These are phyloP conservation scores for Fusarium dlaminii DNA, from an alignment of 2,329 filamentous ascomycete species.

Conservation along the genomic window DNA sequence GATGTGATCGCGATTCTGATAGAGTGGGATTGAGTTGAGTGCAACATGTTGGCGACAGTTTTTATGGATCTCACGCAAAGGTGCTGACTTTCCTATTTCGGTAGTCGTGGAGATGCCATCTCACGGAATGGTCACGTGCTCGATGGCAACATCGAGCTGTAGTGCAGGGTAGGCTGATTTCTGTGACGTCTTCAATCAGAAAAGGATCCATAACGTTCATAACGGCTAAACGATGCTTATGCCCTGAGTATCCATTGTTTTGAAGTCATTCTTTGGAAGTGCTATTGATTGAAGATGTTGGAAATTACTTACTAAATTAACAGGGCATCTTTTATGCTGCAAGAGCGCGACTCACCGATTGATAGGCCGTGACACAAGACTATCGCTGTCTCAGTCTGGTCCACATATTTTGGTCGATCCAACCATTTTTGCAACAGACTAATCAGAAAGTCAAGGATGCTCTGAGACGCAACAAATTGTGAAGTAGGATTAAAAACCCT, in stretches of 20 bases:
- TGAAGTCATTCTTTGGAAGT: background rate
- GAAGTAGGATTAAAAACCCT: background rate
- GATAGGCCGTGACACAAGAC: background rate
- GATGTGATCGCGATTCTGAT: background rate
- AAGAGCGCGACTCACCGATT: background rate
- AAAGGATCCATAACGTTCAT: background rate
- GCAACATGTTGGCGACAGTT: conserved; percentile 5
- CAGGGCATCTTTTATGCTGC: background rate
- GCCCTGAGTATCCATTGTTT: background rate
- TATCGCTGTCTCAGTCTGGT: background rate
- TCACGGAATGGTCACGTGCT: background rate
- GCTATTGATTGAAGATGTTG: background rate
- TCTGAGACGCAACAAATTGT: background rate
- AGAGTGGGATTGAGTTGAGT: background rate
- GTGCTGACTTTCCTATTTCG: conserved; percentile 17
- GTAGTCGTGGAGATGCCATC: background rate
- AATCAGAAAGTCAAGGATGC: background rate
- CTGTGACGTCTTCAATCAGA: background rate
- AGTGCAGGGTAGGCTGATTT: conserved; percentile 19
- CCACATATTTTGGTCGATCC: background rate
- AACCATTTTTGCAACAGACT: background rate
- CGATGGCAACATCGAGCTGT: rapidly evolving
- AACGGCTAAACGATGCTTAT: background rate
- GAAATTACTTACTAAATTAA: background rate
- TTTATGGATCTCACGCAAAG: conserved; percentile 22